These are phyloP conservation scores for Aureobasidium mangrovei DNA, from an alignment of 2,329 filamentous ascomycete species.

Conservation along the genomic window DNA sequence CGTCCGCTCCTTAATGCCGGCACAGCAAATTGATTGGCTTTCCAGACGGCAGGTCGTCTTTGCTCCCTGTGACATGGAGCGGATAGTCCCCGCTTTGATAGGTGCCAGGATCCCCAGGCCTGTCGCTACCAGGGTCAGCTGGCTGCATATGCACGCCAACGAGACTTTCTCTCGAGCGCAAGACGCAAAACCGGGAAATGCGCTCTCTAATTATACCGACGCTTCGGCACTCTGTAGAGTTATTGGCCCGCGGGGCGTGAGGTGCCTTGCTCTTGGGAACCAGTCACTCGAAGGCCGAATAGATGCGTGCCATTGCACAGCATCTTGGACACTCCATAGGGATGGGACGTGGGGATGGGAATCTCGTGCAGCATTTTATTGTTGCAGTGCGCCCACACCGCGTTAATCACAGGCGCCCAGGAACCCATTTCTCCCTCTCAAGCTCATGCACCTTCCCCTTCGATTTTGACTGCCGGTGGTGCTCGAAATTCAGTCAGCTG, in stretches of 20 bases:
- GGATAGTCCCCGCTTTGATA: constrained; percentile 13
- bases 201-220: neutral
- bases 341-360: neutral
- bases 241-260: neutral
- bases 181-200: neutral
- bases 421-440: neutral
- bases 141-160: constrained; percentile 10
- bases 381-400: constrained; percentile 1
- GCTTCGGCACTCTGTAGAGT: neutral
- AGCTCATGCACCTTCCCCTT: neutral
- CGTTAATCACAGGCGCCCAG: neutral
- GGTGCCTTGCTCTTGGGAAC: constrained; percentile 1
- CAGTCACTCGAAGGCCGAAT: neutral
- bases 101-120: constrained; percentile 4
- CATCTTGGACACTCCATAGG: constrained; percentile 1
- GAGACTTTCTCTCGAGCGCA: constrained; percentile 2
- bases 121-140: constrained; percentile 8
- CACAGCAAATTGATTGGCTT: constrained; percentile 7
- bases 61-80: neutral
- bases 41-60: constrained; percentile 2
- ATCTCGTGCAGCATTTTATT: neutral
- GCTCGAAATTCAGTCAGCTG: no score
- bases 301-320: constrained; percentile 2
- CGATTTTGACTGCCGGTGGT: neutral
- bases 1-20: neutral